phyloP scores from a whole-genome alignment of 306 rosid genomes.

The Vicia faba region DNA sequence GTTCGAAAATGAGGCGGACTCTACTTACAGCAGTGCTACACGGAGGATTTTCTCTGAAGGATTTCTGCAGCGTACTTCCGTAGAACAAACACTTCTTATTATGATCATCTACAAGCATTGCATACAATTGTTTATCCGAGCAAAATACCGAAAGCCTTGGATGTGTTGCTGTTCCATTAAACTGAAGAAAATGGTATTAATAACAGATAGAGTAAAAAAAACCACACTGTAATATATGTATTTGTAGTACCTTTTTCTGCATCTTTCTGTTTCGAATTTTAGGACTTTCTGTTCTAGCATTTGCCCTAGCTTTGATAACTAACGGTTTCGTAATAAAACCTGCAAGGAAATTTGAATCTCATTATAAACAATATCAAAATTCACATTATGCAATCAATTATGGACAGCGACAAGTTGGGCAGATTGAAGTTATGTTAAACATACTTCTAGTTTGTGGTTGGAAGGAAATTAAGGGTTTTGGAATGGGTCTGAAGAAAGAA shows the following conservation, averaged over 20 bases:
- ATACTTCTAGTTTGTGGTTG: slow-evolving; percentile 53
- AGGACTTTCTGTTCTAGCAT: slow-evolving; percentile 60
- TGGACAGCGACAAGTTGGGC: too few relatives aligned
- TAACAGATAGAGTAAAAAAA: too few relatives aligned
- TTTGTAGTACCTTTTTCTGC: slow-evolving; percentile 62
- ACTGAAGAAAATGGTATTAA: slow-evolving; percentile 44
- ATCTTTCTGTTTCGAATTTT: slow-evolving; percentile 69
- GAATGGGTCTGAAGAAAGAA: slow-evolving; percentile 45
- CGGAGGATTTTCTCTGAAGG: slow-evolving; percentile 51
- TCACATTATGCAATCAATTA: too few relatives aligned
- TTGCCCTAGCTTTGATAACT: slow-evolving; percentile 61
- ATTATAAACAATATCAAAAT: slow-evolving; percentile 8
- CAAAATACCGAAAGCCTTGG: slow-evolving; percentile 96
- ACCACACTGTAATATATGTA: background rate
- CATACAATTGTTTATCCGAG: slow-evolving; percentile 82
- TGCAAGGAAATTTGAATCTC: slow-evolving; percentile 39
- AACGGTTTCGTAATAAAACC: slow-evolving; percentile 53
- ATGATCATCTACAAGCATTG: slow-evolving; percentile 87
- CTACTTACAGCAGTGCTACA: slow-evolving; percentile 61
- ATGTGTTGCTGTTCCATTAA: slow-evolving; percentile 64
- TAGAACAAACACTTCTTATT: slow-evolving; percentile 81
- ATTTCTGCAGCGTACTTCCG: slow-evolving; percentile 82
- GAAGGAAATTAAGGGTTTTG: slow-evolving; percentile 42
- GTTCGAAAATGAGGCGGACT: slow-evolving; percentile 17
- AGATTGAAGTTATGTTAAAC: slow-evolving; percentile 27